These are phyloP conservation scores for Fusarium floridanum DNA, from an alignment of 2,329 filamentous ascomycete species.

Conservation along the genomic window DNA sequence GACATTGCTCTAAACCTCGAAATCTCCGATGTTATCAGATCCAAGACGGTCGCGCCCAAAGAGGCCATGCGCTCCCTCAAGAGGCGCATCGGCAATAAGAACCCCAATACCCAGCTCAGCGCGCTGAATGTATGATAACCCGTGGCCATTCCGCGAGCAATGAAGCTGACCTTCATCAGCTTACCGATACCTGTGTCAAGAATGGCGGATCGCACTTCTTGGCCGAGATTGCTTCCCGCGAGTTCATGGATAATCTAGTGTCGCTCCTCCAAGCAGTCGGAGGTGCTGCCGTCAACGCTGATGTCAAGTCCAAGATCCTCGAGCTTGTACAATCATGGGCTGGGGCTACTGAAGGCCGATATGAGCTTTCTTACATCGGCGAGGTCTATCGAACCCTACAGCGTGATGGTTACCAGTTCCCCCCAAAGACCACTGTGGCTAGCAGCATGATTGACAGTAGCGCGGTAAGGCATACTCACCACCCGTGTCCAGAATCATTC, in stretches of 20 bases:
- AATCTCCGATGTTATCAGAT: constrained; percentile 97
- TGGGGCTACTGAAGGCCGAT: constrained; percentile 85
- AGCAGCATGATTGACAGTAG: constrained; percentile 98
- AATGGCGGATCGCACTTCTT: constrained; percentile 98
- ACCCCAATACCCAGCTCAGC: constrained; percentile 95
- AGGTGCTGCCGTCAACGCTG: constrained; percentile 79
- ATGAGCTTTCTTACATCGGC: constrained; percentile 86
- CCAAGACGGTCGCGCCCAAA: constrained; percentile 96
- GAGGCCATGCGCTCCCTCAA: constrained; percentile 98
- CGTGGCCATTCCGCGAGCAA: background rate
- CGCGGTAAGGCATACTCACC: constrained; percentile 73
- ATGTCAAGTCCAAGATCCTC: constrained; percentile 90
- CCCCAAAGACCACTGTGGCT: constrained; percentile 86
- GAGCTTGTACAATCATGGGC: constrained; percentile 96
- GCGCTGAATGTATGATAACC: constrained; percentile 80
- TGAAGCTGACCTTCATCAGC: constrained; percentile 58
- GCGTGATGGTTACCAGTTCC: constrained; percentile 88
- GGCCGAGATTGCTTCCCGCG: constrained; percentile 91
- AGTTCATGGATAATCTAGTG: constrained; percentile 98
- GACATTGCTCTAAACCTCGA: constrained; percentile 98
- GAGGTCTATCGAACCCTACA: constrained; percentile 89
- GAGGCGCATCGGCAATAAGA: constrained; percentile 94
- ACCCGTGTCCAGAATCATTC: background rate
- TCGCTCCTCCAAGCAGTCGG: constrained; percentile 89
- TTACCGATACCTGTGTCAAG: constrained; percentile 98